Conservation (phyloP, 2,329 filamentous ascomycete genomes). For the Scedosporium apiospermum region DNA sequence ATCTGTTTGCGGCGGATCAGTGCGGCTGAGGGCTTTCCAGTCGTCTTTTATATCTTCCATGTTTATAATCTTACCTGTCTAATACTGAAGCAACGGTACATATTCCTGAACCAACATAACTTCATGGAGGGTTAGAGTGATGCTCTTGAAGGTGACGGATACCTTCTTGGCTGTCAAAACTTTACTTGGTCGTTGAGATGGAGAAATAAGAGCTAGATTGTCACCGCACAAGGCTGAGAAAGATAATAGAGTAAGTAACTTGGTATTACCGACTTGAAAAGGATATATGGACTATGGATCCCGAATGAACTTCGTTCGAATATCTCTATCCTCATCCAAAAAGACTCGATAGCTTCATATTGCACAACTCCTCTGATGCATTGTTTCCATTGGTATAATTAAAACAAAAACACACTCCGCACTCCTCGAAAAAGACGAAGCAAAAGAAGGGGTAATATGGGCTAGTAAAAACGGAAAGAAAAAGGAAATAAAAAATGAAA, state of each 20-base stretch:
- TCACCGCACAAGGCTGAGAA: background rate
- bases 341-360: background rate
- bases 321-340: background rate
- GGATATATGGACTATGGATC: background rate
- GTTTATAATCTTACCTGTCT: background rate
- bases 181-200: no score
- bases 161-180: no score
- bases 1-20: background rate
- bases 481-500: conserved; percentile 3
- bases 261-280: background rate
- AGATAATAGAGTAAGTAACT: no score
- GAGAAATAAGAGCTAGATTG: background rate
- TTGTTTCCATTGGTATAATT: background rate
- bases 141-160: no score
- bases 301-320: background rate
- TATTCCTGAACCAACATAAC: background rate
- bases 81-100: background rate
- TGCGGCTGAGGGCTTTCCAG: background rate
- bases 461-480: conserved; percentile 6
- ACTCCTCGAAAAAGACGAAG: background rate
- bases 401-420: background rate
- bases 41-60: background rate
- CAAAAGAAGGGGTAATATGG: background rate
- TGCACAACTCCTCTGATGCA: background rate
- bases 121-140: background rate